Evolutionary conservation across 306 rosid species (phyloP), one percentile per base, ranked within the genome.

Genomic region (Albizia julibrissin): DNA sequence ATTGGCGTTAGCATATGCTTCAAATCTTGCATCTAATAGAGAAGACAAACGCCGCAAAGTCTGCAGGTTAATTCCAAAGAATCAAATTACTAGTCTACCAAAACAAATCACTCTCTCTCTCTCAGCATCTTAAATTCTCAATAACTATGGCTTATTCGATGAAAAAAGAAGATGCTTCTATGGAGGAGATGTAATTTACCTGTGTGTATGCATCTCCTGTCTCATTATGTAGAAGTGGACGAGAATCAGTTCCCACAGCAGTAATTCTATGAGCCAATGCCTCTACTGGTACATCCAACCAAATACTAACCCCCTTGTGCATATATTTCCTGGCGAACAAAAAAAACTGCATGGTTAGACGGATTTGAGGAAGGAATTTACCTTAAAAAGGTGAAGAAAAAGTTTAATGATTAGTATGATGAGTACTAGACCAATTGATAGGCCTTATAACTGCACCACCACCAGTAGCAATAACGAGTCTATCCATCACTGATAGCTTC

Each of bases 231-330:
- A 94, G 87, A 77, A 94, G 98, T 13, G 97, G 98, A n/a, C 96
- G 96, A 81, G 97, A 90, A 66, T 84, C 77, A 37, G 97, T 92
- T 84, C 98, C 96, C 19, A 86, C 94, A 49, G 89, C 90, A 40
- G 94, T 80, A 78, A 94, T 91, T 91, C 98, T 90, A 71, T 61
- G 85, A 44, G 97, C 97, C 88, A 94, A 87, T 69, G 92, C 91
- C 59, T 92, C 94, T 77, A 92, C 22, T 29, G 98, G 98, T 76
- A 94, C 98, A 81, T 94, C 98, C 81, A 94, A 88, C 97, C 97
- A 94, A 75, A 92, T 85, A 84, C 92, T 92, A 74, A 91, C 78
- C 67, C 98, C 97, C 79, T 84, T 85, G 66, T 83, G 87, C 97
- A 94, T 94, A 76, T 90, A 90, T 74, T 81, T 89, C 97, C 98